These are phyloP conservation scores for Salvia splendens DNA, from an alignment of 257 asterid species.

Conservation along the genomic window DNA sequence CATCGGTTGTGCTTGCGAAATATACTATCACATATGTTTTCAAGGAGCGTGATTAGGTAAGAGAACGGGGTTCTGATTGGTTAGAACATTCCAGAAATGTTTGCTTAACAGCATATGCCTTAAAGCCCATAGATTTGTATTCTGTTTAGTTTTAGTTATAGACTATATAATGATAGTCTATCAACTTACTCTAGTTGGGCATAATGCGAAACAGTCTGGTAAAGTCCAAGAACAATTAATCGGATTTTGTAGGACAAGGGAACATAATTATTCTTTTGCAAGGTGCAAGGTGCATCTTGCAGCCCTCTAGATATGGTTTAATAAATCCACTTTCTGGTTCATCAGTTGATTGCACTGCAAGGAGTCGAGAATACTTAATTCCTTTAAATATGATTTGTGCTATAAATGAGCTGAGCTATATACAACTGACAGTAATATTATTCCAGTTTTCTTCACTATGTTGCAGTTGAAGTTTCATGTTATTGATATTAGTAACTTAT, in stretches of 20 bases:
- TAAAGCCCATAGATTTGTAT: not conserved
- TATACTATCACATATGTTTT: not conserved
- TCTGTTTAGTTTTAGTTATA: not conserved
- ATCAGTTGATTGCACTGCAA: slow-evolving; percentile 16
- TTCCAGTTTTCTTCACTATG: slow-evolving; percentile 1
- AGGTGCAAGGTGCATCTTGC: not conserved
- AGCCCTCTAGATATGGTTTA: not conserved
- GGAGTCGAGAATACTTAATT: not conserved
- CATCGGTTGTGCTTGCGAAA: not conserved
- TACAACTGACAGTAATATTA: not conserved
- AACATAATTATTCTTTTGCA: not conserved
- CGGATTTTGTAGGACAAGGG: not conserved
- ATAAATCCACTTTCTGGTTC: slow-evolving; percentile 5
- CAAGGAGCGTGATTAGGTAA: slow-evolving; percentile 1
- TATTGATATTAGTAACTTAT: slow-evolving; percentile 10
- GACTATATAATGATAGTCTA: not conserved
- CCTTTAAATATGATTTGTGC: not conserved
- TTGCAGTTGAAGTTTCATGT: slow-evolving; percentile 7
- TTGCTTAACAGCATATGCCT: not conserved
- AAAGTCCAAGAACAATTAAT: not conserved
- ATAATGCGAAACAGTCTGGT: not conserved
- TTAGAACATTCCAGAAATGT: not conserved
- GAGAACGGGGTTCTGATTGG: not conserved
- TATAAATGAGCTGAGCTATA: slow-evolving; percentile 11
- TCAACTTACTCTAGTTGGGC: not conserved